A percentile compares a stretch with the other conserved stretches of the same genome.
phyloP scores from a whole-genome alignment of 164 flowering plant genomes.

The Saururus chinensis region DNA sequence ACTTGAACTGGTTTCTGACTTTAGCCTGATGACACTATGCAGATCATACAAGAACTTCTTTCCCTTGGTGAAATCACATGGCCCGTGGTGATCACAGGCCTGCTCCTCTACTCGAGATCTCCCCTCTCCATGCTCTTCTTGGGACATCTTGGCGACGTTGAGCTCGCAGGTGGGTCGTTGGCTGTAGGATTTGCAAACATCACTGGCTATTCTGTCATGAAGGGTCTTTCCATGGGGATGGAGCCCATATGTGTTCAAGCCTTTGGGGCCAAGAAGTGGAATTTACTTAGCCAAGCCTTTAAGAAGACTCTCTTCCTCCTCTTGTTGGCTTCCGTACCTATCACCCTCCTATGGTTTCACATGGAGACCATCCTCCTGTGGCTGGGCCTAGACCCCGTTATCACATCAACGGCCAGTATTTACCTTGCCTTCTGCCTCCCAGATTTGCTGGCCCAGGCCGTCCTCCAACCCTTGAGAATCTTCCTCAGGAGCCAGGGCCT shows the following conservation, averaged over 20 bases:
- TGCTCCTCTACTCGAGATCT: conserved; percentile 41
- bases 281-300: conserved; percentile 39
- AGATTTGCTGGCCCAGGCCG: conserved; percentile 34
- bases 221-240: conserved; percentile 67
- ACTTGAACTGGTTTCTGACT: neutral
- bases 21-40: neutral
- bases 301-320: conserved; percentile 37
- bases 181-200: conserved; percentile 67
- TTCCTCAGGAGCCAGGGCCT: conserved; percentile 40
- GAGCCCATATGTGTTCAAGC: conserved; percentile 64
- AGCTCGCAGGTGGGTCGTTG: conserved; percentile 60
- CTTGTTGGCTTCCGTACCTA: conserved; percentile 31
- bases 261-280: conserved; percentile 46
- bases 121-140: conserved; percentile 45
- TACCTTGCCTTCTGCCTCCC: conserved; percentile 45
- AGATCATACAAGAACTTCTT: conserved; percentile 40
- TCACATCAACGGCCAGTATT: conserved; percentile 33
- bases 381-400: conserved; percentile 38
- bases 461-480: conserved; percentile 41
- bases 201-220: conserved; percentile 54
- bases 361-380: conserved; percentile 28
- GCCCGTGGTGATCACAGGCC: conserved; percentile 40
- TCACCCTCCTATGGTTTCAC: conserved; percentile 48
- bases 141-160: conserved; percentile 44
- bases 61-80: conserved; percentile 30